These are phyloP conservation scores for Cucurbita ficifolia DNA, from an alignment of 306 rosid species.

Conservation along the genomic window DNA sequence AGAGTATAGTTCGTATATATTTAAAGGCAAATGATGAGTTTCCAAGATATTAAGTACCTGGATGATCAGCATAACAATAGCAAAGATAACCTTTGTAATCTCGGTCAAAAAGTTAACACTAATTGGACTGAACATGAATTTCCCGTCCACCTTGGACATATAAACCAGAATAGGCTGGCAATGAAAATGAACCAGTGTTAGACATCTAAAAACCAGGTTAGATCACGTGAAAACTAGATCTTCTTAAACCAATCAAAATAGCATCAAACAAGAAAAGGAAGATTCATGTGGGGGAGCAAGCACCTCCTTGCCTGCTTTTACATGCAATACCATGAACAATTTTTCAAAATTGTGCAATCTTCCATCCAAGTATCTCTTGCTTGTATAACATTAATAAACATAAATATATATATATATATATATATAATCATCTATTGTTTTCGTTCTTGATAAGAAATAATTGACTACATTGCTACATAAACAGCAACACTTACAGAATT, in stretches of 20 bases:
- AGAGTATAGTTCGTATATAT: not conserved
- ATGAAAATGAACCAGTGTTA: constrained; percentile 7
- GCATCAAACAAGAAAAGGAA: not conserved
- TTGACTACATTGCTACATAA: not conserved
- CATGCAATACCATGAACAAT: no score
- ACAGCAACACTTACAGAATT: not conserved
- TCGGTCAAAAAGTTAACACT: constrained; percentile 98
- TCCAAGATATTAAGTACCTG: constrained; percentile 41
- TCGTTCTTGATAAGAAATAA: not conserved
- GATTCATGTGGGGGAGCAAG: not conserved
- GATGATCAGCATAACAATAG: constrained; percentile 70
- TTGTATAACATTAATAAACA: not conserved
- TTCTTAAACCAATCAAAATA: not conserved
- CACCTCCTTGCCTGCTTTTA: not conserved
- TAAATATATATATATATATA: no score
- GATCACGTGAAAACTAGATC: not conserved
- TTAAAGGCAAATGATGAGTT: not conserved
- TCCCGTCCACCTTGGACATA: constrained; percentile 99
- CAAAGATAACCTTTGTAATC: constrained; percentile 73
- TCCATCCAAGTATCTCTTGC: not conserved
- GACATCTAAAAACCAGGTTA: not conserved
- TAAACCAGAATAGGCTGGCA: constrained; percentile 93
- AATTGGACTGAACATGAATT: constrained; percentile 89
- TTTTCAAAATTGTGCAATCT: not conserved
- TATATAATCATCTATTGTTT: not conserved